Evolutionary conservation across 139 green algal genomes (phyloP).

Genomic region (Chlorella sorokiniana): DNA sequence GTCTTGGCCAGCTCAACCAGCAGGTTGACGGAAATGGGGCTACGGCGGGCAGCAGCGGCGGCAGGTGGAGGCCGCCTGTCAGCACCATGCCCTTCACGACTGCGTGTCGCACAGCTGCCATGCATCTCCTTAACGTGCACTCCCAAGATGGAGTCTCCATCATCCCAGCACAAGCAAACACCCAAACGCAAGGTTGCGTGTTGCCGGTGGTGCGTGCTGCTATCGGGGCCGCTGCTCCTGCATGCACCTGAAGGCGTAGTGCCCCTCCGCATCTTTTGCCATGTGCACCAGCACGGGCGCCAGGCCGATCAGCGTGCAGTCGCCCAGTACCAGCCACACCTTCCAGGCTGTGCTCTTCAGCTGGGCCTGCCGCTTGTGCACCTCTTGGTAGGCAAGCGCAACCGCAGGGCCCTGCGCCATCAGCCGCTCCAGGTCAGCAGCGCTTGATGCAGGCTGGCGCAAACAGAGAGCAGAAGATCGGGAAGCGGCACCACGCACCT

Average conservation of each 20-base stretch:
- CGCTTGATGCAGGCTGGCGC: too few species aligned
- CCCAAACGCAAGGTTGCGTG: background rate
- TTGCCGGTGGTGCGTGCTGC: too few species aligned
- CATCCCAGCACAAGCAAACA: background rate
- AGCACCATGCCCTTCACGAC: background rate
- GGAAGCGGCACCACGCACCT: too few species aligned
- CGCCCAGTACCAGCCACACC: constrained; percentile 75
- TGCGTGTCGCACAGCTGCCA: too few species aligned
- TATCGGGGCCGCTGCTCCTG: background rate
- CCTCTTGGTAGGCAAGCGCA: constrained; percentile 16
- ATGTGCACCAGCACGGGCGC: constrained; percentile 88
- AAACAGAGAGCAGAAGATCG: too few species aligned
- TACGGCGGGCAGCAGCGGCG: background rate
- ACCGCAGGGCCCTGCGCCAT: background rate
- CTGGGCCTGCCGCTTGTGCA: background rate
- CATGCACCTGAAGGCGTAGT: constrained; percentile 76
- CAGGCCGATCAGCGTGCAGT: constrained; percentile 85
- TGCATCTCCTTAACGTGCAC: too few species aligned
- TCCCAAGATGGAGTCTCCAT: background rate
- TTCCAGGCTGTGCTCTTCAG: constrained; percentile 17
- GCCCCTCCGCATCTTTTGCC: constrained; percentile 83
- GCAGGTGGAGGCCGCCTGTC: background rate
- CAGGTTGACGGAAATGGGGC: constrained; percentile 92
- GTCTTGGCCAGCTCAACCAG: constrained; percentile 89
- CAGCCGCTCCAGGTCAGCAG: background rate